These are phyloP conservation scores for Cynara cardunculus DNA, from an alignment of 129 eudicot species.

Conservation along the genomic window DNA sequence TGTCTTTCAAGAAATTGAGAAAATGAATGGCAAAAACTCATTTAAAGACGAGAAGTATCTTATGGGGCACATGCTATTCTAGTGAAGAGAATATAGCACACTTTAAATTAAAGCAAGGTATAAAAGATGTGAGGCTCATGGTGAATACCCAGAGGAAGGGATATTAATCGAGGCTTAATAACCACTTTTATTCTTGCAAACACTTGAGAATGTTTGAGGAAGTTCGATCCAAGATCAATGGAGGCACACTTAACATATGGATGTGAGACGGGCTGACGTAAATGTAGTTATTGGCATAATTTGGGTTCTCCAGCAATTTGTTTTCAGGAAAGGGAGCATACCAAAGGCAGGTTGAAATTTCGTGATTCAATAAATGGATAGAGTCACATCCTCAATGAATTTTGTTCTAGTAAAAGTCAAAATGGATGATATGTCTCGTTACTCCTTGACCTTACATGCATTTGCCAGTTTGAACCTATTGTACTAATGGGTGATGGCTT, in stretches of 20 bases:
- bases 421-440: neutral
- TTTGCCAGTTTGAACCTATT: too few species aligned
- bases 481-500: too few species aligned
- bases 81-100: neutral
- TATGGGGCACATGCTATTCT: neutral
- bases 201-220: neutral
- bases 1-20: neutral
- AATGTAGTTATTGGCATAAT: neutral
- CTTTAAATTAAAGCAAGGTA: neutral
- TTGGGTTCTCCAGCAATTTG: neutral
- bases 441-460: neutral
- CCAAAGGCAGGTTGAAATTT: neutral
- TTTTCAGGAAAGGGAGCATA: neutral
- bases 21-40: constrained; percentile 8
- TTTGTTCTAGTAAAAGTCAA: neutral
- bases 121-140: neutral
- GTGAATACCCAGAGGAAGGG: neutral
- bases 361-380: neutral
- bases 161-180: neutral
- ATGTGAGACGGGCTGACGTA: neutral
- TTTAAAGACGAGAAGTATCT: neutral
- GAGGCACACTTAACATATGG: neutral
- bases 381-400: neutral
- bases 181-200: neutral
- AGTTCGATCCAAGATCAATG: neutral